Conservation (phyloP, 352 stramenopile genomes). For the Phytopythium ostracodes region DNA sequence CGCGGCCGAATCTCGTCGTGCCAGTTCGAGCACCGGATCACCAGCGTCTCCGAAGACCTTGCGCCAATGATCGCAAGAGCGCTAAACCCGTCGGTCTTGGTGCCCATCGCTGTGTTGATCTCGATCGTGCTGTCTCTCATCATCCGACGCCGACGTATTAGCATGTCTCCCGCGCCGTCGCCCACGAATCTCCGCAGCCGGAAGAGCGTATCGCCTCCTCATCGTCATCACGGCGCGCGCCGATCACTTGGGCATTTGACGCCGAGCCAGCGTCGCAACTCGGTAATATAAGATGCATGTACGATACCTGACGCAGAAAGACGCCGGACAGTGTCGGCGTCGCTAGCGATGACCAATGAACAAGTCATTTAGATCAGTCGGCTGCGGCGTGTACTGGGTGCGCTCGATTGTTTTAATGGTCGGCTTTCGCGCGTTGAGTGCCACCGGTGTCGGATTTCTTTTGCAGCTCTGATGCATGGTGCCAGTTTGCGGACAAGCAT, state of each 20-base stretch:
- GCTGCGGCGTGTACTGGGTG: constrained; percentile 7
- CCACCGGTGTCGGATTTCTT: neutral
- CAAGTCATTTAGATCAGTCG: constrained; percentile 19
- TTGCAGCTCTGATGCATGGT: neutral
- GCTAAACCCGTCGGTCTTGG: constrained; percentile 53
- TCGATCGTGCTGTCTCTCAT: constrained; percentile 65
- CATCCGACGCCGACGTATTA: constrained; percentile 30
- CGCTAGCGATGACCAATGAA: constrained; percentile 20
- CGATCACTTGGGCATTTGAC: neutral
- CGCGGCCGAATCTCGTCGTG: constrained; percentile 59
- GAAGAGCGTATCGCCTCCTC: constrained; percentile 19
- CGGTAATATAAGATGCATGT: constrained; percentile 31
- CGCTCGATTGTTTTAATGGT: constrained; percentile 11
- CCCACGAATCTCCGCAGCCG: constrained; percentile 22
- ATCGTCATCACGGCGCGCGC: constrained; percentile 1
- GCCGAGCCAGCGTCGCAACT: constrained; percentile 33
- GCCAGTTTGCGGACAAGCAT: neutral
- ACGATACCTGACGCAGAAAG: neutral
- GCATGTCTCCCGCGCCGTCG: constrained; percentile 23
- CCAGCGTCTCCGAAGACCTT: constrained; percentile 67
- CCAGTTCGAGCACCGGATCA: constrained; percentile 74
- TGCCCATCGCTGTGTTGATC: constrained; percentile 40
- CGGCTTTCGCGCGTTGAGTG: constrained; percentile 4
- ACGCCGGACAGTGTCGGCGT: neutral
- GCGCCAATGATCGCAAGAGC: constrained; percentile 38